A percentile compares a stretch with the other conserved stretches of the same genome.
These are phyloP conservation scores for Candida germanica DNA, from an alignment of 805 yeast genomes.

Conservation along the genomic window DNA sequence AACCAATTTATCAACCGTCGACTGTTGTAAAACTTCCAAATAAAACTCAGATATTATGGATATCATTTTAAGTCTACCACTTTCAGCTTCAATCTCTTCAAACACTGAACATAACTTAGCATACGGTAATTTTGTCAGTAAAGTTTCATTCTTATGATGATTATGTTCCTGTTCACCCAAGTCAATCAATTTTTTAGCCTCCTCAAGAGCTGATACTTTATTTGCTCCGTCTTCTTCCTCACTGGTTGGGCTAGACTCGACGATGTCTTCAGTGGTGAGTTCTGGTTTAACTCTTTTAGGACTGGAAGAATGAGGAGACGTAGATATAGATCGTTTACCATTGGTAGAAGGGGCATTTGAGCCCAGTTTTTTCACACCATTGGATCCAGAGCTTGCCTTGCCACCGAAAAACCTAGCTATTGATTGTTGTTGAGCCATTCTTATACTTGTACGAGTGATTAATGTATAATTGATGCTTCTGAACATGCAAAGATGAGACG, in stretches of 20 bases:
- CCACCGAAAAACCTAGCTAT: conserved; percentile 29
- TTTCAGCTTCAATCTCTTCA: conserved; percentile 72
- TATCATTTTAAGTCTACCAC: conserved; percentile 80
- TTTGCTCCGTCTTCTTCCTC: neutral
- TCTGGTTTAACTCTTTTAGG: conserved; percentile 3
- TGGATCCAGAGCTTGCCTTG: conserved; percentile 2
- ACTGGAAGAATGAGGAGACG: neutral
- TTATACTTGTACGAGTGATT: conserved; percentile 1
- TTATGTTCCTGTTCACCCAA: conserved; percentile 11
- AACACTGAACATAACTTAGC: conserved; percentile 59
- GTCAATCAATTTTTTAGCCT: conserved; percentile 10
- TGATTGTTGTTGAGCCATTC: conserved; percentile 32
- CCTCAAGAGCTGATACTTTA: neutral
- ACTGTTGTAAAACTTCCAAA: conserved; percentile 52
- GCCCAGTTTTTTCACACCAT: neutral
- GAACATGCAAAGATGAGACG: conserved; percentile 6
- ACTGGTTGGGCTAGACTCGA: neutral
- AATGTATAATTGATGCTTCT: conserved; percentile 1
- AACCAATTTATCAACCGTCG: conserved; percentile 48
- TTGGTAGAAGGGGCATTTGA: neutral
- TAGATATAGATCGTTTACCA: neutral
- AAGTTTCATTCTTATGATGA: conserved; percentile 8
- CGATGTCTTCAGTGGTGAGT: neutral
- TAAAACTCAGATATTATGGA: conserved; percentile 74
- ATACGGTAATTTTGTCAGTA: conserved; percentile 24